Percentiles rank a stretch among this genome's conserved stretches.
Conservation (phyloP, 192 early-diverging fungal species). For the Haplosporangium gracile region DNA sequence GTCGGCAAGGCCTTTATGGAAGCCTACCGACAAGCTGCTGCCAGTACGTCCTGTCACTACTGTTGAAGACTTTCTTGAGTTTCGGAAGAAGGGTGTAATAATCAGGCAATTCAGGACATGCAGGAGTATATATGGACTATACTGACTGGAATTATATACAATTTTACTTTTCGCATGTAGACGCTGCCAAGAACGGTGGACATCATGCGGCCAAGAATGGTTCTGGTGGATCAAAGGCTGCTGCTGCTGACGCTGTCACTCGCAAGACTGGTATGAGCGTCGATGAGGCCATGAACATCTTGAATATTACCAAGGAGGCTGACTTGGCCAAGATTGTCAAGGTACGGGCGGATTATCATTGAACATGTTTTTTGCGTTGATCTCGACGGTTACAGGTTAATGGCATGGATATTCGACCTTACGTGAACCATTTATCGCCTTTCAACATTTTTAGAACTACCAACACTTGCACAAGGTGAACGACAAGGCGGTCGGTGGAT, state of each 20-base stretch:
- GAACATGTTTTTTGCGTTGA: not conserved
- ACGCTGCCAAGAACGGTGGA: conserved; percentile 74
- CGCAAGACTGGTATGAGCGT: conserved; percentile 86
- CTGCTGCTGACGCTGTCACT: conserved; percentile 77
- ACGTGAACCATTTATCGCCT: not conserved
- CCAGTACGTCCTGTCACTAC: conserved; percentile 69
- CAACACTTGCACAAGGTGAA: conserved; percentile 91
- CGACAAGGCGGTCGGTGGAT: conserved; percentile 87
- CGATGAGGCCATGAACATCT: conserved; percentile 92
- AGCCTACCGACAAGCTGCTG: conserved; percentile 91
- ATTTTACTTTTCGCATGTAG: conserved; percentile 41
- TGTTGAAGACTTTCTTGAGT: not conserved
- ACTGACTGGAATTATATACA: not conserved
- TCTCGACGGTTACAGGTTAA: not conserved
- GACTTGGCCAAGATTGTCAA: conserved; percentile 64
- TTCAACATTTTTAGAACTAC: conserved; percentile 71
- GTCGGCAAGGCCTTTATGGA: conserved; percentile 93
- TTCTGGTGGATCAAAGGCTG: conserved; percentile 63
- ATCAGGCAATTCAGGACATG: not conserved
- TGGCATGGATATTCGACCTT: not conserved
- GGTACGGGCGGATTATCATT: conserved; percentile 32
- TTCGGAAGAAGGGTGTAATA: not conserved
- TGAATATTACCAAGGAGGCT: conserved; percentile 84
- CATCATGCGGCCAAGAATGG: conserved; percentile 65
- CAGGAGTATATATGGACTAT: not conserved